phyloP scores from a whole-genome alignment of 2,329 filamentous ascomycete genomes.

The Fusarium goolgardi region DNA sequence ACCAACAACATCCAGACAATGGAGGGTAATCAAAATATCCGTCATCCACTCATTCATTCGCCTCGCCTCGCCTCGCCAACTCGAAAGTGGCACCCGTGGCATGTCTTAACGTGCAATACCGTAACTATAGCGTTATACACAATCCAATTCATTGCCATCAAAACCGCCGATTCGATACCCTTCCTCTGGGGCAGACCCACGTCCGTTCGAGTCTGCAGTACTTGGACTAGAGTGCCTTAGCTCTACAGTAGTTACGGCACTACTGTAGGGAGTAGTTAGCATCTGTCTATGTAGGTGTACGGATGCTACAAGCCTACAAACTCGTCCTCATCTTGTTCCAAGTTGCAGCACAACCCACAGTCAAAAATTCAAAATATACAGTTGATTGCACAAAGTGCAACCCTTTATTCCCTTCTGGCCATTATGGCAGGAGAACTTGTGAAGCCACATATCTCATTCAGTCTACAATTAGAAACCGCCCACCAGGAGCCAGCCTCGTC shows the following conservation, averaged over 20 bases:
- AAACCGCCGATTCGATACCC: slow-evolving; percentile 42
- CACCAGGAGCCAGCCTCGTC: slow-evolving; percentile 15
- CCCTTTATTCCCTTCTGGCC: not conserved
- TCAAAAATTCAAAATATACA: not conserved
- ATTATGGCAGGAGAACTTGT: slow-evolving; percentile 11
- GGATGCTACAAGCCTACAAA: slow-evolving; percentile 7
- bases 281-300: not conserved
- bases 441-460: slow-evolving; percentile 14
- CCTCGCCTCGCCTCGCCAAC: not conserved
- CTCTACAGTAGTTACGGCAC: slow-evolving; percentile 18
- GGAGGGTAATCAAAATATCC: slow-evolving; percentile 5
- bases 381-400: not conserved
- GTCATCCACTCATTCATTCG: slow-evolving; percentile 16
- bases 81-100: not conserved
- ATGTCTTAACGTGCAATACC: not conserved
- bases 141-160: slow-evolving; percentile 14
- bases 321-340: slow-evolving; percentile 1
- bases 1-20: slow-evolving; percentile 18
- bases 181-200: slow-evolving; percentile 39
- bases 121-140: not conserved
- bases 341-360: not conserved
- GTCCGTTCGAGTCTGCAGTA: slow-evolving; percentile 10
- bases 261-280: slow-evolving; percentile 2
- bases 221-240: not conserved
- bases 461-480: slow-evolving; percentile 18